phyloP scores from a whole-genome alignment of 352 stramenopile genomes.

The Plasmopara muralis region DNA sequence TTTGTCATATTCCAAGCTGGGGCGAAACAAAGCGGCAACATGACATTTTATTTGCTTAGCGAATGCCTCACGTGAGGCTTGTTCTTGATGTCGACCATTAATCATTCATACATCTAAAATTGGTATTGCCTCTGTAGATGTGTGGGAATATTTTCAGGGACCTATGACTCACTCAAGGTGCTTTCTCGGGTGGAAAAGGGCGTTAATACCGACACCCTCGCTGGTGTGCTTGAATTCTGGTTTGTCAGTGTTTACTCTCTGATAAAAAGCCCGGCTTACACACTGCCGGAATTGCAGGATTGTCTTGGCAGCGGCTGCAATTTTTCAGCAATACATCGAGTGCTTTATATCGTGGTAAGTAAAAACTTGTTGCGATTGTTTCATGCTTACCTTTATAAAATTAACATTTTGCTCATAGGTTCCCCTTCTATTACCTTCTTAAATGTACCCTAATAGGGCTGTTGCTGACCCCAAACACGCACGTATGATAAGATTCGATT shows the following conservation, averaged over 20 bases:
- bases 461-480: conserved; percentile 50
- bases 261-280: background rate
- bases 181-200: conserved; percentile 52
- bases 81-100: background rate
- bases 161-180: conserved; percentile 67
- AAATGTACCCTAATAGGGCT: conserved; percentile 55
- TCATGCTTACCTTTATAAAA: background rate
- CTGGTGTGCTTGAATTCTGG: conserved; percentile 59
- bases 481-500: conserved; percentile 20
- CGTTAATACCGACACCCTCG: conserved; percentile 39
- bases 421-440: conserved; percentile 74
- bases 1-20: too few relatives aligned
- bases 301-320: conserved; percentile 40
- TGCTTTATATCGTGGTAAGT: conserved; percentile 56
- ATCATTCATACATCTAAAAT: background rate
- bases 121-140: conserved; percentile 25
- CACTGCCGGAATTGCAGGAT: conserved; percentile 28
- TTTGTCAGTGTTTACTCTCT: conserved; percentile 7
- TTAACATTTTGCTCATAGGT: conserved; percentile 17
- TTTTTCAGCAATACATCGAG: conserved; percentile 67
- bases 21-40: conserved; percentile 8
- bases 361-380: background rate
- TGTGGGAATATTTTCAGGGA: conserved; percentile 45
- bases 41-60: conserved; percentile 70
- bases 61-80: conserved; percentile 51